Evolutionary conservation across 768 basidiomycete genomes (phyloP).

Genomic region (Rhizopogon vulgaris): DNA sequence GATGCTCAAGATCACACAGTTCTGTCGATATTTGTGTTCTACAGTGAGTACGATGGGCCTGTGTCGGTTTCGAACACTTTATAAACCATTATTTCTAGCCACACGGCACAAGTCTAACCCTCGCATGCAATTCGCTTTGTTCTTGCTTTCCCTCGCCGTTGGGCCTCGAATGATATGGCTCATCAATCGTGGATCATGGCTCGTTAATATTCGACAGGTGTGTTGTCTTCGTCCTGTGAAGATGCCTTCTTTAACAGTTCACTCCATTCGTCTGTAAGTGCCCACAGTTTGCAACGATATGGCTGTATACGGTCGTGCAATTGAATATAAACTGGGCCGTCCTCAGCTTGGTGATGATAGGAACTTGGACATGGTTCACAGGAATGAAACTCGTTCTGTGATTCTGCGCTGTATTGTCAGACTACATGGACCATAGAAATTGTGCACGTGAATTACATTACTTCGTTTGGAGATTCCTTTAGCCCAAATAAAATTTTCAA

Average conservation of each 20-base stretch:
- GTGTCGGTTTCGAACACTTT: background rate
- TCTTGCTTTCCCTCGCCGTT: slow-evolving; percentile 47
- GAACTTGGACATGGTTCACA: slow-evolving; percentile 57
- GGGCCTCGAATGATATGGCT: slow-evolving; percentile 69
- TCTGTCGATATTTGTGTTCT: slow-evolving; percentile 69
- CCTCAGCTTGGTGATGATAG: slow-evolving; percentile 47
- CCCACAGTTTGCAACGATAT: slow-evolving; percentile 72
- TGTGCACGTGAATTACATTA: background rate
- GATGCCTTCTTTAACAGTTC: background rate
- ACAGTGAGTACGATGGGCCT: slow-evolving; percentile 41
- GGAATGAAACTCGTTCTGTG: slow-evolving; percentile 40
- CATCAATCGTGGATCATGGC: slow-evolving; percentile 64
- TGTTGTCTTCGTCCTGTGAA: background rate
- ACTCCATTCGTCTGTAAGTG: slow-evolving; percentile 35
- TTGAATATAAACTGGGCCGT: slow-evolving; percentile 60
- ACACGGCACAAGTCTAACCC: slow-evolving; percentile 55
- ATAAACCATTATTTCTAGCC: slow-evolving; percentile 28
- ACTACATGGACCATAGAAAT: background rate
- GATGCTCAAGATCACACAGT: slow-evolving; percentile 36
- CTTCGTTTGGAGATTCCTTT: too few relatives aligned
- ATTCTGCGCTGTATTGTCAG: background rate
- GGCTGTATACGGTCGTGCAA: slow-evolving; percentile 72
- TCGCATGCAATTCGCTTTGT: slow-evolving; percentile 50
- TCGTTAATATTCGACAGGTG: slow-evolving; percentile 72
- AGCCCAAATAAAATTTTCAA: background rate